These are phyloP conservation scores for Heliamphora exappendiculata DNA, from an alignment of 148 eudicot species.

Conservation along the genomic window DNA sequence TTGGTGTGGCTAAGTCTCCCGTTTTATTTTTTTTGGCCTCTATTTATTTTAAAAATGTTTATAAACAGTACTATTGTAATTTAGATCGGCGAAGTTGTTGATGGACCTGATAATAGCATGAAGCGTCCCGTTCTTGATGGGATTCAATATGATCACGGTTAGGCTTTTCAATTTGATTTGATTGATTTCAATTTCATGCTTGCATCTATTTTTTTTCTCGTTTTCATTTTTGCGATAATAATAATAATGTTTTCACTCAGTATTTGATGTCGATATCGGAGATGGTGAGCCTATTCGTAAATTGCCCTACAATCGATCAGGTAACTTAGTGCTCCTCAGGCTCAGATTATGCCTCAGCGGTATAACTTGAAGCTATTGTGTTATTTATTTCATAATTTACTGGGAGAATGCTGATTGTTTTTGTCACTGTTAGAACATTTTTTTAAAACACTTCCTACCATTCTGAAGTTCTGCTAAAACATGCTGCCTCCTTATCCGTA, in stretches of 20 bases:
- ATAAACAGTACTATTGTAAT: background rate
- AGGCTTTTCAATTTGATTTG: slow-evolving; percentile 15
- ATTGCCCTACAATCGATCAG: slow-evolving; percentile 88
- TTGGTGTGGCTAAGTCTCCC: background rate
- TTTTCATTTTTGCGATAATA: background rate
- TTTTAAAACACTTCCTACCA: background rate
- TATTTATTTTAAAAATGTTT: background rate
- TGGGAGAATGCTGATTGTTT: background rate
- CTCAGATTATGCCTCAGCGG: background rate
- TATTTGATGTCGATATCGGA: slow-evolving; percentile 95
- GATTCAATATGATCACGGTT: slow-evolving; percentile 77
- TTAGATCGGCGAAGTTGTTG: slow-evolving; percentile 96
- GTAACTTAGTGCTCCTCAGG: slow-evolving; percentile 28
- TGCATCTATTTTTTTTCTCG: background rate
- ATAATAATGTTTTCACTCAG: slow-evolving; percentile 26
- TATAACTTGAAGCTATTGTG: background rate
- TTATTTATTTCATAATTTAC: background rate
- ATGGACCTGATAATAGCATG: slow-evolving; percentile 81
- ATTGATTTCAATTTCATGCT: background rate
- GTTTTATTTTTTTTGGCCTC: background rate
- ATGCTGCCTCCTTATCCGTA: background rate
- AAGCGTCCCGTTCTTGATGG: slow-evolving; percentile 69
- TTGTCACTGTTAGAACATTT: background rate
- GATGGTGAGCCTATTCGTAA: slow-evolving; percentile 93
- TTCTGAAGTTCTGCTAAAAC: background rate